Percentiles rank a stretch among this genome's conserved stretches.
These are phyloP conservation scores for Aspergillus bridgeri DNA, from an alignment of 495 filamentous ascomycete genomes.

Conservation along the genomic window DNA sequence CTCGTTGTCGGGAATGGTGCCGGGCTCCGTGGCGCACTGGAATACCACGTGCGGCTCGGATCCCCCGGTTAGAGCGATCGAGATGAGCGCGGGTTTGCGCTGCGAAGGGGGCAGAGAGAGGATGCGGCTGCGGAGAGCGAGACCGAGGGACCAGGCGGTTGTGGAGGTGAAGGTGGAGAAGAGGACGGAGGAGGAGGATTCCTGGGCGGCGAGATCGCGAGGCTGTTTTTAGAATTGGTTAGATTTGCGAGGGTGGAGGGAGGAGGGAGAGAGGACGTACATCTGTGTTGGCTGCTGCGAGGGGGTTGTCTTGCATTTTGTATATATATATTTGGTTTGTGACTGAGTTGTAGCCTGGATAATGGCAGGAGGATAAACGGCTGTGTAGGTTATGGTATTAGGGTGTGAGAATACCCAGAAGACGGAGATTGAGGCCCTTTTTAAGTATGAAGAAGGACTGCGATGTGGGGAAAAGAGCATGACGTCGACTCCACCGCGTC, in stretches of 20 bases:
- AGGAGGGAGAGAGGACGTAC: conserved; percentile 18
- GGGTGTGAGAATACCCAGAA: not conserved
- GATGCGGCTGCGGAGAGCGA: conserved; percentile 58
- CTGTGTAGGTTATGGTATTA: not conserved
- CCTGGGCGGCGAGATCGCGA: conserved; percentile 46
- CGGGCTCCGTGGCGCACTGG: conserved; percentile 53
- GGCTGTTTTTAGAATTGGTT: conserved; percentile 29
- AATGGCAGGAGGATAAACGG: not conserved
- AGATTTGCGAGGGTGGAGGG: not conserved
- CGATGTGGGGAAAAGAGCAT: not conserved
- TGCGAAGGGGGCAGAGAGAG: conserved; percentile 44
- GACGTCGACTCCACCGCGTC: not conserved
- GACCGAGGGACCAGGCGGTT: conserved; percentile 66
- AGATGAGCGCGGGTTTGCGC: conserved; percentile 57
- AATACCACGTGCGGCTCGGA: conserved; percentile 53
- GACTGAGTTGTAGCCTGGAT: not conserved
- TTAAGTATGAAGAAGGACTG: not conserved
- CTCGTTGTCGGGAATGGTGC: conserved; percentile 61
- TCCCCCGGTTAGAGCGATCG: conserved; percentile 57
- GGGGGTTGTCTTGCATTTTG: conserved; percentile 32
- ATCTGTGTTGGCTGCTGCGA: conserved; percentile 35
- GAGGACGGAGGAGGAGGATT: conserved; percentile 46
- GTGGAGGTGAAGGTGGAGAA: conserved; percentile 61
- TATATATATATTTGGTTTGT: not conserved
- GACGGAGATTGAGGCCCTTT: not conserved